Evolutionary conservation across 2,329 filamentous ascomycete genomes (phyloP).

Genomic region (Magnaporthiopsis poae): DNA sequence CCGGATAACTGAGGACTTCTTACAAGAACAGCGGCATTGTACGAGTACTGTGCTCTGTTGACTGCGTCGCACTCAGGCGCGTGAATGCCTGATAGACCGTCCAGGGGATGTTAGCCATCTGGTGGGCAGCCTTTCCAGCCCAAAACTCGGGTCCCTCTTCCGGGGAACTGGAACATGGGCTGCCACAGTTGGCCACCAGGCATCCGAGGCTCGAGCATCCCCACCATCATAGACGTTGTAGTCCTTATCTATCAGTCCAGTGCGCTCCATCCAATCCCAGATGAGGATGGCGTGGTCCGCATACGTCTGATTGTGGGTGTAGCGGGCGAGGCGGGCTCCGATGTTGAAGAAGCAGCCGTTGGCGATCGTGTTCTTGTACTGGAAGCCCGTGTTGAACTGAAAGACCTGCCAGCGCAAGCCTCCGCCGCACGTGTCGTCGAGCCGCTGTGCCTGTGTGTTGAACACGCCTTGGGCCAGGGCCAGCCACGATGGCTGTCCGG

Average conservation of each 20-base stretch:
- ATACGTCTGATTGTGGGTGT: slow-evolving; percentile 58
- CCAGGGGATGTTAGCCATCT: not conserved
- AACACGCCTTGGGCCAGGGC: slow-evolving; percentile 62
- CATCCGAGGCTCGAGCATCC: slow-evolving; percentile 20
- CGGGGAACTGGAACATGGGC: slow-evolving; percentile 31
- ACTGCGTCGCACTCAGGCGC: slow-evolving; percentile 44
- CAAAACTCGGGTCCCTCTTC: slow-evolving; percentile 13
- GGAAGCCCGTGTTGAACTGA: slow-evolving; percentile 61
- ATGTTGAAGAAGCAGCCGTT: slow-evolving; percentile 57
- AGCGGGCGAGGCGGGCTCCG: slow-evolving; percentile 59
- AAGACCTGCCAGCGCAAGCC: slow-evolving; percentile 73
- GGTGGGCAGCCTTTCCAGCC: not conserved
- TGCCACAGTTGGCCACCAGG: slow-evolving; percentile 11
- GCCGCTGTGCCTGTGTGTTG: slow-evolving; percentile 50
- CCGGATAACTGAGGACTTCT: not conserved
- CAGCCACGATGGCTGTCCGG: slow-evolving; percentile 49
- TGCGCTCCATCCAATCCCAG: slow-evolving; percentile 47
- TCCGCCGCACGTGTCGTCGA: slow-evolving; percentile 58
- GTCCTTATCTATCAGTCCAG: slow-evolving; percentile 44
- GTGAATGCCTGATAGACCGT: not conserved
- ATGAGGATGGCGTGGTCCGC: slow-evolving; percentile 49
- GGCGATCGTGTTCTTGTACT: slow-evolving; percentile 60
- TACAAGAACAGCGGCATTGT: slow-evolving; percentile 53
- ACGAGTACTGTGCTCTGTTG: slow-evolving; percentile 56
- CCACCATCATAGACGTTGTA: slow-evolving; percentile 53